phyloP scores from a whole-genome alignment of 1,284 basidiomycete genomes.

The Xanthoconium separans region DNA sequence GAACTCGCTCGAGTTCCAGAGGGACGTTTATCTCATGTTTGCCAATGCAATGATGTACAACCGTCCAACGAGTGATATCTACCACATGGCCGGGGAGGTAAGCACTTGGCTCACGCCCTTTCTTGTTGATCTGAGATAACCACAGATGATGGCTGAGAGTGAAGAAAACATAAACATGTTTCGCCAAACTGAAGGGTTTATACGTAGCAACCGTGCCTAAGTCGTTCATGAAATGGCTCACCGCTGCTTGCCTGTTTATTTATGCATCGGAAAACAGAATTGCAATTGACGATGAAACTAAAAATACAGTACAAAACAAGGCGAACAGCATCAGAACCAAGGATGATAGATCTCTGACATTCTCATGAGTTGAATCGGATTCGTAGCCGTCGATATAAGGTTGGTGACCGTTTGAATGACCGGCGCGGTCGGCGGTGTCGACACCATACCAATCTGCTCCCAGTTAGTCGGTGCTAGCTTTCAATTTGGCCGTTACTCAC shows the following conservation, averaged over 20 bases:
- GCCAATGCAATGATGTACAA: slow-evolving; percentile 98
- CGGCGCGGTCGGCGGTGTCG: slow-evolving; percentile 45
- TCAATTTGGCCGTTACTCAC: slow-evolving; percentile 37
- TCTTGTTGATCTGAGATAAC: neutral
- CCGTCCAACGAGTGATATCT: slow-evolving; percentile 77
- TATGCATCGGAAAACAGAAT: slow-evolving; percentile 1
- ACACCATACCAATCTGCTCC: slow-evolving; percentile 34
- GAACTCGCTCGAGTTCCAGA: slow-evolving; percentile 82
- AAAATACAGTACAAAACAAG: slow-evolving; percentile 1
- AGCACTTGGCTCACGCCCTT: slow-evolving; percentile 24
- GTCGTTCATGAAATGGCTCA: neutral
- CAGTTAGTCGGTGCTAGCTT: slow-evolving; percentile 22
- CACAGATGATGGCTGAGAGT: slow-evolving; percentile 83
- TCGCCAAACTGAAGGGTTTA: slow-evolving; percentile 72
- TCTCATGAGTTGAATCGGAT: slow-evolving; percentile 73
- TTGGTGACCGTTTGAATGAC: slow-evolving; percentile 84
- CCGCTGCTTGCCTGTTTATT: slow-evolving; percentile 1
- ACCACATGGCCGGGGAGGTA: slow-evolving; percentile 87
- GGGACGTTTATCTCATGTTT: slow-evolving; percentile 91
- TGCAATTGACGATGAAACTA: slow-evolving; percentile 2
- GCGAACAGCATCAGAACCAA: slow-evolving; percentile 61
- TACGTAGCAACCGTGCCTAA: slow-evolving; percentile 42
- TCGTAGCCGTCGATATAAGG: slow-evolving; percentile 76
- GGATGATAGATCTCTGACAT: slow-evolving; percentile 83
- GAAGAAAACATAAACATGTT: slow-evolving; percentile 76